Evolutionary conservation across 164 flowering plant species (phyloP).

Genomic region (Annona cherimola): DNA sequence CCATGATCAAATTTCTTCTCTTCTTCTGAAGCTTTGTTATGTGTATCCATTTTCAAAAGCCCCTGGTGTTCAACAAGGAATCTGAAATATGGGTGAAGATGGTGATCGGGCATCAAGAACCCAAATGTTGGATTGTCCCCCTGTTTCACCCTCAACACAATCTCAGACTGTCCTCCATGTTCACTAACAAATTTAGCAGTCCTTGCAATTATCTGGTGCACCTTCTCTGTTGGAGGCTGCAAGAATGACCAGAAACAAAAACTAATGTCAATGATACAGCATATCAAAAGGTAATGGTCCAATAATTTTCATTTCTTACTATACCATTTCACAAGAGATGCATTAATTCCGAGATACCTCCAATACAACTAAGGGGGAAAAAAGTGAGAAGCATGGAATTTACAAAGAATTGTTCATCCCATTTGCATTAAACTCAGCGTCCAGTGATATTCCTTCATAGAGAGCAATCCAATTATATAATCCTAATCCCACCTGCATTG

Average conservation of each 20-base stretch:
- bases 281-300: background rate
- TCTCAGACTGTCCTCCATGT: constrained; percentile 95
- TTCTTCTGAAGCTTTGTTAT: constrained; percentile 33
- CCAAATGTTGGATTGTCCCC: constrained; percentile 98
- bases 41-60: constrained; percentile 33
- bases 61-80: constrained; percentile 83
- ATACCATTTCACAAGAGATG: constrained; percentile 16
- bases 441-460: constrained; percentile 25
- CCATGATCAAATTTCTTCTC: constrained; percentile 25
- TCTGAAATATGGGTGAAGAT: constrained; percentile 86
- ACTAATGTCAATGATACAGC: constrained; percentile 16
- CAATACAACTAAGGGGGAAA: constrained; percentile 22
- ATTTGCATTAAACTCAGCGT: constrained; percentile 30
- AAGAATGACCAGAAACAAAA: constrained; percentile 21
- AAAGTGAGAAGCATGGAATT: constrained; percentile 37
- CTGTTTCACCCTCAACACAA: constrained; percentile 89
- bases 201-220: constrained; percentile 93
- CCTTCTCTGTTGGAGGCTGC: constrained; percentile 93
- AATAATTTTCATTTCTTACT: constrained; percentile 4
- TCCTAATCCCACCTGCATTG: constrained; percentile 96
- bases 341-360: constrained; percentile 29
- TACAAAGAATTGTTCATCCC: constrained; percentile 36
- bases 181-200: constrained; percentile 82
- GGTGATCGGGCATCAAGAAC: constrained; percentile 87
- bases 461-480: constrained; percentile 35